Conservation (phyloP, 345 rosid species). For the Xanthoceras sorbifolium region DNA sequence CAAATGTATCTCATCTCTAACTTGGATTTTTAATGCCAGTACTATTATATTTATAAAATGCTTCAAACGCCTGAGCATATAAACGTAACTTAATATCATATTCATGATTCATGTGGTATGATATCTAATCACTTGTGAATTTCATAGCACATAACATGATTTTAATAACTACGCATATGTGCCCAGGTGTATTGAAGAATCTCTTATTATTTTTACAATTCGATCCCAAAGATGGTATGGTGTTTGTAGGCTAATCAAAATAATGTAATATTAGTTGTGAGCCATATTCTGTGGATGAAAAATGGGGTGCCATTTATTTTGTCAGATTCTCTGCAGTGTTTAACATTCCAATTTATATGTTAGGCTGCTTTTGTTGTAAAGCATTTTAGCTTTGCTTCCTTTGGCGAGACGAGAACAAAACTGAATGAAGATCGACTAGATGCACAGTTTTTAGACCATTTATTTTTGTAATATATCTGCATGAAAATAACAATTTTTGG, state of each 20-base stretch:
- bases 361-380: neutral
- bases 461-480: neutral
- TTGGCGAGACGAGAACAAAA: neutral
- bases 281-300: neutral
- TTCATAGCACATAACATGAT: neutral
- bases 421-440: too few species aligned
- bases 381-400: neutral
- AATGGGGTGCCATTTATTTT: neutral
- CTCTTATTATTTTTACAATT: neutral
- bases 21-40: too few species aligned
- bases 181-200: too few species aligned
- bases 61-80: too few species aligned
- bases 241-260: neutral
- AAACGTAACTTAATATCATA: too few species aligned
- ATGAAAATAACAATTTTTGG: neutral
- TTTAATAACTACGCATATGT: too few species aligned
- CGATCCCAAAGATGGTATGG: too few species aligned
- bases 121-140: neutral
- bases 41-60: too few species aligned
- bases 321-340: neutral
- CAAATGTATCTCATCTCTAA: neutral
- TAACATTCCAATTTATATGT: too few species aligned
- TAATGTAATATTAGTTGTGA: neutral
- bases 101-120: too few species aligned
- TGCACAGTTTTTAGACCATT: too few species aligned